phyloP scores from a whole-genome alignment of 768 basidiomycete genomes.

The Trametes elegans region DNA sequence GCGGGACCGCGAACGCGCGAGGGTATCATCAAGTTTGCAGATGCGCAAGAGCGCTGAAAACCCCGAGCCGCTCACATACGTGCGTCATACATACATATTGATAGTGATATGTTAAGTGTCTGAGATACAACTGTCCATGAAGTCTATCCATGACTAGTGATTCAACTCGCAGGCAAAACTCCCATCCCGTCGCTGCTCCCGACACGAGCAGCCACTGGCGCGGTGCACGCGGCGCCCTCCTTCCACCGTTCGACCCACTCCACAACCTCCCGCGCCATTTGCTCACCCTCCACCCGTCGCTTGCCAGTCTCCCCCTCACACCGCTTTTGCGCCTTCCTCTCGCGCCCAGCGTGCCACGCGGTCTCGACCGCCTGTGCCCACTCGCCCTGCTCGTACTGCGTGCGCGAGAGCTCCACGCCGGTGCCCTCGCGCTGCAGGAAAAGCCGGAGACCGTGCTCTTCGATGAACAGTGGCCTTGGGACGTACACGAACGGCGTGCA shows the following conservation, averaged over 20 bases:
- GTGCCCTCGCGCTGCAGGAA: conserved; percentile 63
- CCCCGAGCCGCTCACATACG: no score
- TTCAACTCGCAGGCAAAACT: no score
- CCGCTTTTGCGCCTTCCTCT: conserved; percentile 48
- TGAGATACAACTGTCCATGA: no score
- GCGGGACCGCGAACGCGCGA: no score
- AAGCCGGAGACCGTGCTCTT: conserved; percentile 72
- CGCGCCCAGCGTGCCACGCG: conserved; percentile 53
- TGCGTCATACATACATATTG: no score
- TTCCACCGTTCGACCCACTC: conserved; percentile 46
- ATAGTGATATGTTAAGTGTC: no score
- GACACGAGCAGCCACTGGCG: no score
- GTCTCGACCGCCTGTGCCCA: conserved; percentile 61
- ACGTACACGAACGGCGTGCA: conserved; percentile 80
- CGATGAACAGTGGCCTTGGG: conserved; percentile 75
- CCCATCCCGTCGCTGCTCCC: no score
- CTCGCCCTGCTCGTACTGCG: conserved; percentile 67
- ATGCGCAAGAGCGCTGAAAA: no score
- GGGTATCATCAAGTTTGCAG: no score
- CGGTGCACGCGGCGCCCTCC: no score
- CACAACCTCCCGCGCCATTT: conserved; percentile 48
- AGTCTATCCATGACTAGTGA: no score
- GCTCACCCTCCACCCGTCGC: conserved; percentile 40
- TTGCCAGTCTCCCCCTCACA: conserved; percentile 41
- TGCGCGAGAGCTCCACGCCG: conserved; percentile 64